A percentile compares a stretch with the other conserved stretches of the same genome.
Evolutionary conservation across 768 basidiomycete species (phyloP).

Genomic region (Kwoniella dejecticola): DNA sequence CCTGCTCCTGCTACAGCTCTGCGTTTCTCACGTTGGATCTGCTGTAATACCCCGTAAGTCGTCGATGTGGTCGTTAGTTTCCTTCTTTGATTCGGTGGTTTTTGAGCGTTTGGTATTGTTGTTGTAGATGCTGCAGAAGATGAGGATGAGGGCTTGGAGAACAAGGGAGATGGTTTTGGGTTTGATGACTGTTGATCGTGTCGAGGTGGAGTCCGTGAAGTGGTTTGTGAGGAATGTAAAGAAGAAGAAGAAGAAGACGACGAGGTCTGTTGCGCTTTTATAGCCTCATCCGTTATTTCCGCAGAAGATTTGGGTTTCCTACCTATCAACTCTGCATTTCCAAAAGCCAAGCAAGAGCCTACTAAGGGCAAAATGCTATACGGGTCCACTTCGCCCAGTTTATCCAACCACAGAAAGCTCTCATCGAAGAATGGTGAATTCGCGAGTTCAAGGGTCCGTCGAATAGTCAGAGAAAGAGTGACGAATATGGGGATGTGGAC

Average conservation of each 20-base stretch:
- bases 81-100: too few relatives aligned
- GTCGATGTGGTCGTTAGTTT: too few relatives aligned
- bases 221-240: background rate
- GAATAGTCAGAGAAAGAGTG: conserved; percentile 49
- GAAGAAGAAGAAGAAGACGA: background rate
- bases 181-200: background rate
- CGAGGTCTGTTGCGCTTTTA: background rate
- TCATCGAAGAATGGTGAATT: conserved; percentile 35
- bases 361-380: conserved; percentile 49
- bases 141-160: too few relatives aligned
- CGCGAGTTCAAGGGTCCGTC: conserved; percentile 49
- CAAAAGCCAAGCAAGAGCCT: conserved; percentile 43
- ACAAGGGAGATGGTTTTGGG: too few relatives aligned
- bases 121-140: too few relatives aligned
- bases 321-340: conserved; percentile 53
- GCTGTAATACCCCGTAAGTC: too few relatives aligned
- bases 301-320: conserved; percentile 6
- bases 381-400: conserved; percentile 51
- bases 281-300: too few relatives aligned
- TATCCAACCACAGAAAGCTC: conserved; percentile 46
- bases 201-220: background rate
- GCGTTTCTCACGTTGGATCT: too few relatives aligned
- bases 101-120: too few relatives aligned
- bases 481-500: conserved; percentile 56
- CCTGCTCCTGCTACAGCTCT: too few relatives aligned